Base-by-base conservation (phyloP, 116 monocot species). In the Cymodocea nodosa region DNA sequence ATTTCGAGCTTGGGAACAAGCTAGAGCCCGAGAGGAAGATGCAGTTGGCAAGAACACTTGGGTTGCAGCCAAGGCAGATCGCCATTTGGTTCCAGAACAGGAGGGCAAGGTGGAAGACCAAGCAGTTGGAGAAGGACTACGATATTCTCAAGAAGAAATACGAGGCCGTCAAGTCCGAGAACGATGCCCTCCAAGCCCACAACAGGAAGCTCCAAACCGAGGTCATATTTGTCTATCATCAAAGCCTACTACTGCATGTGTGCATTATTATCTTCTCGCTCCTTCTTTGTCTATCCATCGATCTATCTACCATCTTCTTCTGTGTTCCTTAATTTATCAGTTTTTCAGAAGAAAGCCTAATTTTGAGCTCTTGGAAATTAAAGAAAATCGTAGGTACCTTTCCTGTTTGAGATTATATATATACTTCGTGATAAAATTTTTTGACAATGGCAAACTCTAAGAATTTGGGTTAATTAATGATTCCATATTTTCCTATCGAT, bases 81-180 rank as follows among this genome's bases (percentile, higher is more conserved):
- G 97, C 97, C n/a, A 97, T 97, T 18, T 97, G 97, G 97, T 97
- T 97, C 74, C 97, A 97, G 73, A 97, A 97, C 78, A 75, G 91
- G 65, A 71, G 97, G 55, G 97, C 97, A 1, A 83, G 97, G 71
- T 97, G 97, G 91, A 97, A 97, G 70, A 70, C 70, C 14, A 70
- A 70, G 60, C 70, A 70, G 34, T 16, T 70, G 59, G 70, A 70
- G 70, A 97, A 85, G 73, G 95, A 97, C 34, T 97, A 84, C 44
- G 88, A 97, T 58, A 76, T 72, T 60, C 85, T 97, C 69, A 97
- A 86, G 83, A 73, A 82, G 35, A 85, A 86, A 70, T 78, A 85
- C 57, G 97, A 97, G 10, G 75, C 88, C 53, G 65, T 86, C 60
- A 88, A 78, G 68, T 74, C 80, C 17, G 91, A 97, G 65, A 91